Evolutionary conservation across 2,329 filamentous ascomycete species (phyloP).

Genomic region (Rosellinia necatrix): DNA sequence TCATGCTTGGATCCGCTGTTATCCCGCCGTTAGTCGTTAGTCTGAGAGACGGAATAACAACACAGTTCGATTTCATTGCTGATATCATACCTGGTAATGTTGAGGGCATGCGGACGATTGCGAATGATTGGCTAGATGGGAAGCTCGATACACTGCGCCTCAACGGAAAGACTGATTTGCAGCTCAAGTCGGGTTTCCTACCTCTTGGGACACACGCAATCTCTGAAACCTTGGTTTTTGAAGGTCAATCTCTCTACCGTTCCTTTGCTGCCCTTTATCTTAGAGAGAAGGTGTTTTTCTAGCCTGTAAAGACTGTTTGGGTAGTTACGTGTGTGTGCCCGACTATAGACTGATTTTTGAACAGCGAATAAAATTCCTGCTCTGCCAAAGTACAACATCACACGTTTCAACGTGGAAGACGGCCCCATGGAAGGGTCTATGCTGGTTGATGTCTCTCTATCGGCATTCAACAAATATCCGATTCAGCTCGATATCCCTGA

Average conservation of each 20-base stretch:
- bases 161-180: constrained; percentile 72
- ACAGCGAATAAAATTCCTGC: constrained; percentile 72
- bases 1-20: constrained; percentile 75
- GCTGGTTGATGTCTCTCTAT: constrained; percentile 77
- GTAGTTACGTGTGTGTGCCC: not conserved
- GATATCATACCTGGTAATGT: constrained; percentile 77
- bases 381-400: constrained; percentile 82
- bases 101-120: constrained; percentile 76
- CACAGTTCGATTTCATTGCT: constrained; percentile 76
- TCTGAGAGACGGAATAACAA: constrained; percentile 78
- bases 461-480: constrained; percentile 76
- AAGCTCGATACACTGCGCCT: constrained; percentile 73
- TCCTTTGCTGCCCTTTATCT: constrained; percentile 65
- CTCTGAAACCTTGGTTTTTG: constrained; percentile 74
- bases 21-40: constrained; percentile 77
- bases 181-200: constrained; percentile 78
- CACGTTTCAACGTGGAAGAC: constrained; percentile 79
- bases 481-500: constrained; percentile 76
- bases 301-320: constrained; percentile 28
- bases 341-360: constrained; percentile 44
- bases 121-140: constrained; percentile 87
- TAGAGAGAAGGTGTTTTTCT: constrained; percentile 58
- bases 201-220: constrained; percentile 77
- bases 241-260: constrained; percentile 77
- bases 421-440: constrained; percentile 65